Evolutionary conservation across 371 early-diverging fungal species (phyloP), one percentile per base, ranked within the genome.

Genomic region (Zopfochytrium polystomum): DNA sequence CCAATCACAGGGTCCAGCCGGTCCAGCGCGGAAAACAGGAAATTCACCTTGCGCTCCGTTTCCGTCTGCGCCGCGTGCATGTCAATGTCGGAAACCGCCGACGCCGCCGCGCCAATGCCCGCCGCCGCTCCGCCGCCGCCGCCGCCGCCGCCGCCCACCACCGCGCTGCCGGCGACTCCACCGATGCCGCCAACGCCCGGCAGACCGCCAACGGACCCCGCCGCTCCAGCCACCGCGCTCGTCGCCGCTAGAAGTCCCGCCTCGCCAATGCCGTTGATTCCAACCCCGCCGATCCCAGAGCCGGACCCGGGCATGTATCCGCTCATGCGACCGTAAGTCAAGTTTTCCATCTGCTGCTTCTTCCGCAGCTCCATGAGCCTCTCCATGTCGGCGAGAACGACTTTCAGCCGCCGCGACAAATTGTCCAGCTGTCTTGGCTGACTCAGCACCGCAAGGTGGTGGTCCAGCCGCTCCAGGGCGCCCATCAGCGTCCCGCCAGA

Each of bases 401-500:
- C 76, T 60, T 88, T 87, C 59, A 91, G 73, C 54, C 89, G 85
- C 57, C 86, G 72, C 26, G 83, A 78, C 22, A 91, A 78, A 46
- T 82, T 78, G 31, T 91, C 93, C 29, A 95, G 63, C 5, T 87
- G 87, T 33, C 87, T 81, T 7, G 91, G 91, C 56, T 93, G 87
- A 5, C 88, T 80, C 3, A 93, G 71, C 11, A 92, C 68, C 9
- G 79, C 68, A 30, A 95, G 77, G 52, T 92, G 89, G 68, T 87
- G 87, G 58, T 92, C 91, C 38, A 95, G 71, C 46, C 85, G 83
- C 4, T 86, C 81, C 20, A 95, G 73, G 0, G 87, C 79, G 7
- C 82, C 83, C 23, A 90, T 77, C 20, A 95, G 71, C 22, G 57
- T 63, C 20, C 73, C 76, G 30, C 45, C 47, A 20, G 58, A 30